phyloP scores from a whole-genome alignment of 805 yeast species.

The Candida nanaspora region DNA sequence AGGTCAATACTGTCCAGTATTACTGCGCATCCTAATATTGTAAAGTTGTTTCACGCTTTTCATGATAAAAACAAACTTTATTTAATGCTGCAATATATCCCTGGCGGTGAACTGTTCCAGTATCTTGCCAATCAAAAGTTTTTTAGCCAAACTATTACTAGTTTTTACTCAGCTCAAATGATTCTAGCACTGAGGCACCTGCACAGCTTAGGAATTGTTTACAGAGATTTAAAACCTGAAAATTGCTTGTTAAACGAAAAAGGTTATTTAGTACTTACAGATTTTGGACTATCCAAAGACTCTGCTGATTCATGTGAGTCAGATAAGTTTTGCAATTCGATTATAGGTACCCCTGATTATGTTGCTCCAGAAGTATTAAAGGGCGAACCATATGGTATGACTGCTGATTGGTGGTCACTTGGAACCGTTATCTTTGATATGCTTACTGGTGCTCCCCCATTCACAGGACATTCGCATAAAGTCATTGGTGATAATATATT shows the following conservation, averaged over 20 bases:
- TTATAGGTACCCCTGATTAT: conserved; percentile 74
- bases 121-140: conserved; percentile 42
- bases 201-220: conserved; percentile 72
- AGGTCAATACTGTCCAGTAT: conserved; percentile 54
- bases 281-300: conserved; percentile 69
- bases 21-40: conserved; percentile 74
- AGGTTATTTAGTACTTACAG: conserved; percentile 78
- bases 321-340: conserved; percentile 41
- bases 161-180: conserved; percentile 76
- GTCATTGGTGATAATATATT: conserved; percentile 66
- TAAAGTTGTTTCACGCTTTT: conserved; percentile 73
- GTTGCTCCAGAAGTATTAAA: conserved; percentile 84
- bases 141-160: conserved; percentile 51
- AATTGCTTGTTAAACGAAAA: conserved; percentile 68
- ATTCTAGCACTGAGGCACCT: conserved; percentile 68
- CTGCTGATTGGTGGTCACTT: conserved; percentile 86
- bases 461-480: conserved; percentile 72
- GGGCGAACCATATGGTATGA: conserved; percentile 67
- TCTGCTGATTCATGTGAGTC: conserved; percentile 21
- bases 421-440: conserved; percentile 77
- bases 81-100: conserved; percentile 69
- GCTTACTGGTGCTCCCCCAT: conserved; percentile 81
- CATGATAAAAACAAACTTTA: conserved; percentile 73
- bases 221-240: conserved; percentile 85
- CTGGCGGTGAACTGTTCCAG: conserved; percentile 82